A percentile compares a stretch with the other conserved stretches of the same genome.
Evolutionary conservation across 2,329 filamentous ascomycete species (phyloP).

Genomic region (Clonostachys rosea): DNA sequence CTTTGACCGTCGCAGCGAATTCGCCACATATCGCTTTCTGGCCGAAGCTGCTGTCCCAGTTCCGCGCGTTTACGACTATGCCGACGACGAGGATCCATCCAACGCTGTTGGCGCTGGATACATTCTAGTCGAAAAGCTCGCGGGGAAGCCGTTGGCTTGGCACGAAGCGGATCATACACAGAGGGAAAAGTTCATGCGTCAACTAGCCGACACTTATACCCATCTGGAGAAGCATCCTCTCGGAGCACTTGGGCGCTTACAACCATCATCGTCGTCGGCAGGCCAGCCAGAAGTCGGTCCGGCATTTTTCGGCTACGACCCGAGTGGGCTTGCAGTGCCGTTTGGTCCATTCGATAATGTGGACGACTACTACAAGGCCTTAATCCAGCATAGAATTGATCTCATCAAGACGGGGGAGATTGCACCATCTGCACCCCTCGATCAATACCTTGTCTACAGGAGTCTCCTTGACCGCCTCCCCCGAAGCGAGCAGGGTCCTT

Average conservation of each 20-base stretch:
- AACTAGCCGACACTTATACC: conserved; percentile 30
- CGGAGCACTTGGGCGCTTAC: conserved; percentile 2
- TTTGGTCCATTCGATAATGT: conserved; percentile 26
- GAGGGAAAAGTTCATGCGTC: conserved; percentile 23
- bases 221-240: conserved; percentile 30
- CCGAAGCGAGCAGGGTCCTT: conserved; percentile 11
- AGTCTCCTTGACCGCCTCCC: conserved; percentile 30
- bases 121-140: conserved; percentile 35
- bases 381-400: conserved; percentile 25
- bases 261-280: conserved; percentile 13
- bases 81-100: conserved; percentile 13
- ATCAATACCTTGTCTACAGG: conserved; percentile 32
- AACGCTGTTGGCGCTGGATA: conserved; percentile 31
- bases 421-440: conserved; percentile 22
- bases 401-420: conserved; percentile 27
- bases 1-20: conserved; percentile 30
- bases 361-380: conserved; percentile 24
- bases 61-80: conserved; percentile 29
- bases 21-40: conserved; percentile 33
- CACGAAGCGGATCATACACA: conserved; percentile 19
- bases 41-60: conserved; percentile 25
- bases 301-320: conserved; percentile 6
- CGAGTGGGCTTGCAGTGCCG: conserved; percentile 18
- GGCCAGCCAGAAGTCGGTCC: conserved; percentile 24
- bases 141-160: conserved; percentile 27